Conservation (phyloP, 2,329 filamentous ascomycete genomes). For the Stachybotrys chartarum region DNA sequence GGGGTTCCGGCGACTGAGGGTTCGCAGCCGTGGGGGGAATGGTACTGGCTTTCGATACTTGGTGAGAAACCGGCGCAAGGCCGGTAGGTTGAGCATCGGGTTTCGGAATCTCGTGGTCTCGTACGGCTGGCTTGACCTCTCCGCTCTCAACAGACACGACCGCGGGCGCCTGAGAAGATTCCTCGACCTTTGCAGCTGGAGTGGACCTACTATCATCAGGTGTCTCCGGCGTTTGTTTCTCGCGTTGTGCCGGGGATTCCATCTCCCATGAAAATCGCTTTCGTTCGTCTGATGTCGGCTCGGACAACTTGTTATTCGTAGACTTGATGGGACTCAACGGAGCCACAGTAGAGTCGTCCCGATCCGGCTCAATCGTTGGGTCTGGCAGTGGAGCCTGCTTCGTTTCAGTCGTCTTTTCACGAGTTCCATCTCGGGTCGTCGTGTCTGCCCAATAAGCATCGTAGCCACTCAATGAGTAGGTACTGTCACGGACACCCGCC, state of each 20-base stretch:
- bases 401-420: neutral
- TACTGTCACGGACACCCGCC: constrained; percentile 41
- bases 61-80: constrained; percentile 13
- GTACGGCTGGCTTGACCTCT: constrained; percentile 3
- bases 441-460: constrained; percentile 57
- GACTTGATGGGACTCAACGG: neutral
- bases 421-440: constrained; percentile 1
- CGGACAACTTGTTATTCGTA: neutral
- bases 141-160: constrained; percentile 23
- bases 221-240: neutral
- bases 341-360: neutral
- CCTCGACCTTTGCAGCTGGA: constrained; percentile 4
- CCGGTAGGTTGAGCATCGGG: neutral
- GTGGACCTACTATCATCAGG: neutral
- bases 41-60: constrained; percentile 14
- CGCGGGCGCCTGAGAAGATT: constrained; percentile 5
- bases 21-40: constrained; percentile 4
- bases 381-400: neutral
- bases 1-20: constrained; percentile 11
- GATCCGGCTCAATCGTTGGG: neutral
- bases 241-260: constrained; percentile 10
- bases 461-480: constrained; percentile 58
- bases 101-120: neutral
- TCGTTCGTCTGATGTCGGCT: constrained; percentile 8
- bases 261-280: constrained; percentile 32